phyloP scores from a whole-genome alignment of 2,329 filamentous ascomycete genomes.

The Neofusicoccum ribis region DNA sequence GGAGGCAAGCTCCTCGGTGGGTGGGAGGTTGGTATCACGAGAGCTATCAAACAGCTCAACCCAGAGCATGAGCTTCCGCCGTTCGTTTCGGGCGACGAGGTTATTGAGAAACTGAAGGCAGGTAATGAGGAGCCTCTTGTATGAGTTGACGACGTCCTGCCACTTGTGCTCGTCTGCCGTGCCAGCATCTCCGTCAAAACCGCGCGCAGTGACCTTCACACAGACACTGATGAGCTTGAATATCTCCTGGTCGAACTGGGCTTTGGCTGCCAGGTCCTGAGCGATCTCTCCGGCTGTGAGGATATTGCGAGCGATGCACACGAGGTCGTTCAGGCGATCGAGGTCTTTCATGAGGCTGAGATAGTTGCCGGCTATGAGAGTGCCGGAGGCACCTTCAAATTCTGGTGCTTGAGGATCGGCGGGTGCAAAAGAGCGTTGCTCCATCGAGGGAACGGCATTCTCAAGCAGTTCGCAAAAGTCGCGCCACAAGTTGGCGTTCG shows the following conservation, averaged over 20 bases:
- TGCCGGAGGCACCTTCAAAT: constrained; percentile 60
- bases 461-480: constrained; percentile 59
- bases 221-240: constrained; percentile 64
- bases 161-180: constrained; percentile 64
- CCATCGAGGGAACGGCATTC: constrained; percentile 61
- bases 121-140: constrained; percentile 66
- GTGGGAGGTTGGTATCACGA: constrained; percentile 38
- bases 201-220: constrained; percentile 63
- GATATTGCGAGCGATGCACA: constrained; percentile 63
- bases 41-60: constrained; percentile 64
- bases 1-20: constrained; percentile 24
- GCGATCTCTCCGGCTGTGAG: constrained; percentile 61
- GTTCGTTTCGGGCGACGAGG: constrained; percentile 65
- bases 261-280: constrained; percentile 63
- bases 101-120: constrained; percentile 68
- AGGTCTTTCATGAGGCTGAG: constrained; percentile 61
- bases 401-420: constrained; percentile 58
- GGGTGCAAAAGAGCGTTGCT: constrained; percentile 62
- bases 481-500: constrained; percentile 59
- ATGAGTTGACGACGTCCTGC: constrained; percentile 65
- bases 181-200: constrained; percentile 64
- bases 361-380: constrained; percentile 62
- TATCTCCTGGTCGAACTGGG: constrained; percentile 61
- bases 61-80: constrained; percentile 65
- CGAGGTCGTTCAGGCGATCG: constrained; percentile 62